Evolutionary conservation across 2,329 filamentous ascomycete species (phyloP).

Genomic region (Chaetomium sp.): DNA sequence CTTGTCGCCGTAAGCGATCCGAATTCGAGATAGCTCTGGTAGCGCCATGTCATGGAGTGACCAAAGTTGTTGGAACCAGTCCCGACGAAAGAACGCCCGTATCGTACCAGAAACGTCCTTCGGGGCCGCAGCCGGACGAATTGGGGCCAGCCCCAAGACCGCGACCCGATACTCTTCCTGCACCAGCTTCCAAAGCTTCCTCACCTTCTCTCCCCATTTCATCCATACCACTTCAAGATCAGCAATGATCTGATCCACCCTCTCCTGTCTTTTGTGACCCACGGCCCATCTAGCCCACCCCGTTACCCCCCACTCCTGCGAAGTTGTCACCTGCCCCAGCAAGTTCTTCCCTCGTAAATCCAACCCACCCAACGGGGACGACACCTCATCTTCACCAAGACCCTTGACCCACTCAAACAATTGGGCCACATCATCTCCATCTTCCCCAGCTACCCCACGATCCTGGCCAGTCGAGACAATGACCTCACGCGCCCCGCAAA

Average conservation of each 20-base stretch:
- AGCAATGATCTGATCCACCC: neutral
- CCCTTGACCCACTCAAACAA: constrained; percentile 11
- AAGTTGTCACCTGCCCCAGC: too few relatives aligned
- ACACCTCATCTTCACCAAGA: neutral
- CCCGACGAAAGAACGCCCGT: constrained; percentile 1
- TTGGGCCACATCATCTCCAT: neutral
- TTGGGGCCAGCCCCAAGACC: neutral
- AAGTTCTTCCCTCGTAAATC: too few relatives aligned
- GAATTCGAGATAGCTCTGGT: constrained; percentile 2
- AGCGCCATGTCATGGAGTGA: constrained; percentile 10
- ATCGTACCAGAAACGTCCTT: neutral
- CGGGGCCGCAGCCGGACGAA: neutral
- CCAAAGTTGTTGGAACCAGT: constrained; percentile 11
- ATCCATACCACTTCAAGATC: neutral
- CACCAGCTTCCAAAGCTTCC: neutral
- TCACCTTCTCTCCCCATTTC: neutral
- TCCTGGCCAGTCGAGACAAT: neutral
- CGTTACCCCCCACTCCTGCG: neutral
- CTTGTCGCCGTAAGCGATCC: constrained; percentile 6
- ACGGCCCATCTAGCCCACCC: neutral
- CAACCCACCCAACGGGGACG: neutral
- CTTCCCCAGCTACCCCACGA: neutral
- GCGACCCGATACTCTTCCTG: neutral
- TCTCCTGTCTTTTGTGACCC: neutral
- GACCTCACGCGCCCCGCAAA: neutral